Conservation (phyloP, 2,329 filamentous ascomycete species). For the Shiraia bambusicola region DNA sequence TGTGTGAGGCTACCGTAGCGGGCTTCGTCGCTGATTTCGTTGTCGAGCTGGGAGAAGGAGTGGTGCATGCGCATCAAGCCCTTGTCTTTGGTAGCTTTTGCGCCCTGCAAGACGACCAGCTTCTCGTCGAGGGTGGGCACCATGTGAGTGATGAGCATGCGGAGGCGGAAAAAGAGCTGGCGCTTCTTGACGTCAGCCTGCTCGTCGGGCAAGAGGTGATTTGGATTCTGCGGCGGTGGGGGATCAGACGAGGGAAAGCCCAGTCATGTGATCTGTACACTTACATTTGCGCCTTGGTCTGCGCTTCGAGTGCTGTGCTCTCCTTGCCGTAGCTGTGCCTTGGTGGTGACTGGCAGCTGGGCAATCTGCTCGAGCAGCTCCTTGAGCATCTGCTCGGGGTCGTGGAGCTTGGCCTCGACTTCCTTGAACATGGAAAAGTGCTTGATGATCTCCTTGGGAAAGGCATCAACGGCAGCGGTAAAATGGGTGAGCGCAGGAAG, state of each 20-base stretch:
- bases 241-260: constrained; percentile 19
- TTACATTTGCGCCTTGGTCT: constrained; percentile 45
- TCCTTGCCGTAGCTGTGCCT: constrained; percentile 26
- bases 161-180: constrained; percentile 75
- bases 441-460: constrained; percentile 91
- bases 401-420: constrained; percentile 94
- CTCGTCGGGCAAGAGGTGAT: constrained; percentile 34
- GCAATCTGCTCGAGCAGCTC: constrained; percentile 68
- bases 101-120: constrained; percentile 91
- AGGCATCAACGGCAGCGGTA: constrained; percentile 85
- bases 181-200: constrained; percentile 65
- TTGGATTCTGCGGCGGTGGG: constrained; percentile 31
- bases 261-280: constrained; percentile 38
- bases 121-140: constrained; percentile 94
- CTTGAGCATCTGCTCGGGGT: constrained; percentile 79
- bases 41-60: constrained; percentile 81
- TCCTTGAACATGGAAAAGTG: constrained; percentile 96
- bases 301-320: constrained; percentile 36
- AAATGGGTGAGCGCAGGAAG: constrained; percentile 73
- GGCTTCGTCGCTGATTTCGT: constrained; percentile 91
- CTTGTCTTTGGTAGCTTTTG: constrained; percentile 83
- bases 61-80: constrained; percentile 83
- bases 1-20: constrained; percentile 88
- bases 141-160: constrained; percentile 78
- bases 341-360: constrained; percentile 48